Conservation (phyloP, 768 basidiomycete genomes). For the Boletellus ananiceps region DNA sequence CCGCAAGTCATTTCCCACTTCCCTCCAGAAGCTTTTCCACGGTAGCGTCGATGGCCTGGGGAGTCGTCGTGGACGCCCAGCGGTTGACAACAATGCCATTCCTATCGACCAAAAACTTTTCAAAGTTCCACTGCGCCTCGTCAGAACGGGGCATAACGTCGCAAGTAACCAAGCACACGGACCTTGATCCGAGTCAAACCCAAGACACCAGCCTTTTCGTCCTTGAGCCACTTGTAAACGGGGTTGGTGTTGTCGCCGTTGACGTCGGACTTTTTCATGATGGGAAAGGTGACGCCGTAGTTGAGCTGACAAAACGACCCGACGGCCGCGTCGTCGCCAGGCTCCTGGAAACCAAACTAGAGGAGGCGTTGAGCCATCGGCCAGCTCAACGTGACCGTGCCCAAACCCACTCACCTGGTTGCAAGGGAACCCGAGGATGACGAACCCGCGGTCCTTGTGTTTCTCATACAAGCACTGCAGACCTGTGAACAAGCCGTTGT, state of each 20-base stretch:
- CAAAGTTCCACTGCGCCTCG: slow-evolving; percentile 74
- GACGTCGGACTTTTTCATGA: slow-evolving; percentile 92
- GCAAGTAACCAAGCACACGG: slow-evolving; percentile 9
- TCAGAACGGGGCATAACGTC: background rate
- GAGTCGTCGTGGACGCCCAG: slow-evolving; percentile 75
- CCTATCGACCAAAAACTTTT: slow-evolving; percentile 81
- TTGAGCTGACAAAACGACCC: slow-evolving; percentile 71
- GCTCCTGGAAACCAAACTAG: slow-evolving; percentile 84
- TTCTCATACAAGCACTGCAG: slow-evolving; percentile 79
- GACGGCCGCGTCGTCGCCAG: slow-evolving; percentile 73
- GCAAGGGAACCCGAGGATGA: slow-evolving; percentile 88
- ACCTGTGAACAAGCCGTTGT: slow-evolving; percentile 36
- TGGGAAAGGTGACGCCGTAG: slow-evolving; percentile 85
- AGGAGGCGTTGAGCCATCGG: background rate
- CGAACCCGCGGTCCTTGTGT: slow-evolving; percentile 70
- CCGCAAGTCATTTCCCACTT: slow-evolving; percentile 17
- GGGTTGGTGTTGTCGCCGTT: slow-evolving; percentile 84
- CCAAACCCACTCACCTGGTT: slow-evolving; percentile 55
- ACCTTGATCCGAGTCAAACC: slow-evolving; percentile 76
- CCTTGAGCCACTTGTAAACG: slow-evolving; percentile 83
- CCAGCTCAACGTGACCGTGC: background rate
- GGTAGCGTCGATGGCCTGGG: slow-evolving; percentile 56
- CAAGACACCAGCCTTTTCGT: slow-evolving; percentile 66
- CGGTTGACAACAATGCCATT: slow-evolving; percentile 69
- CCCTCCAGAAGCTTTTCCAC: slow-evolving; percentile 53